Conservation (phyloP, 257 asterid species). For the Capsicum rhomboideum region DNA sequence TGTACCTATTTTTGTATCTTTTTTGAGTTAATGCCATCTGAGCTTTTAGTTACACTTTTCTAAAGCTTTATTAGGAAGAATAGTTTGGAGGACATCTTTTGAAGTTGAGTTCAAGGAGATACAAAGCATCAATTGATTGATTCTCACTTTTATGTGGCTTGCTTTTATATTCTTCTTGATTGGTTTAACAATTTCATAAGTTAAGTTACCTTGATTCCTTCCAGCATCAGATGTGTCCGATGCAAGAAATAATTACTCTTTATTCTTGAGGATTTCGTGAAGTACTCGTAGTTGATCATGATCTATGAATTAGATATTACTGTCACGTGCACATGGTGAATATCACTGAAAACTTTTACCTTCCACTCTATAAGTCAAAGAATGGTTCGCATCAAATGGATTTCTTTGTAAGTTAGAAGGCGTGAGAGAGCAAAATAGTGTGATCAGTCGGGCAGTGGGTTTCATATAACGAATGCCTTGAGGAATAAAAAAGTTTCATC, state of each 20-base stretch:
- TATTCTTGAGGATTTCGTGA: not conserved
- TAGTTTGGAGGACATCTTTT: constrained; percentile 8
- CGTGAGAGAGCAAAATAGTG: not conserved
- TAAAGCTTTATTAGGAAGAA: constrained; percentile 11
- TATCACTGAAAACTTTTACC: not conserved
- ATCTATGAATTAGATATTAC: not conserved
- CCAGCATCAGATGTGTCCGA: not conserved
- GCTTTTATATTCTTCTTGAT: not conserved
- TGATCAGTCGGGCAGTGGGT: not conserved
- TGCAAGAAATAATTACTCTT: not conserved
- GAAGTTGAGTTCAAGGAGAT: not conserved
- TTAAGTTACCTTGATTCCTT: not conserved
- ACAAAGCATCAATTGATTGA: not conserved
- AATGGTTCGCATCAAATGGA: not conserved
- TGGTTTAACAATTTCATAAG: not conserved
- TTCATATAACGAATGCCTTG: not conserved
- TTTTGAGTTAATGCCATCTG: constrained; percentile 9
- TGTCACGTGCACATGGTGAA: not conserved
- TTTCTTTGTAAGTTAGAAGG: not conserved
- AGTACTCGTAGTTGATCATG: not conserved
- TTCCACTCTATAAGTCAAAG: not conserved
- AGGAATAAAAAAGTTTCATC: not conserved
- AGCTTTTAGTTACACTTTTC: constrained; percentile 8
- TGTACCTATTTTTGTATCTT: not conserved
- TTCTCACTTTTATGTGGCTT: not conserved